Conservation (phyloP, 192 early-diverging fungal species). For the Paraglomus occultum region DNA sequence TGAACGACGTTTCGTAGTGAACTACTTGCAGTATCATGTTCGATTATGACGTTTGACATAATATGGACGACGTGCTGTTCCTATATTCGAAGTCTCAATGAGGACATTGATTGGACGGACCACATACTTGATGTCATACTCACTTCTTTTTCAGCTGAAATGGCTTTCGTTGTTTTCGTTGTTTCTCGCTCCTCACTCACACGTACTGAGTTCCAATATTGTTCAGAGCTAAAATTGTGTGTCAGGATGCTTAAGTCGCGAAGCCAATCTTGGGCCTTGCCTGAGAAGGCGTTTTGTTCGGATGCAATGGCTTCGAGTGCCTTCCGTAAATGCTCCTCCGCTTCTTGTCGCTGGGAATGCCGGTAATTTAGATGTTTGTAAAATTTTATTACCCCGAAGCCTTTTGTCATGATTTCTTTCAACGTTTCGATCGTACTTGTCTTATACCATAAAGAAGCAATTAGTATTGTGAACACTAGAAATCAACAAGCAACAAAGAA, state of each 20-base stretch:
- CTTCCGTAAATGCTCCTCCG: conserved; percentile 2
- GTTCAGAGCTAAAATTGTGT: conserved; percentile 8
- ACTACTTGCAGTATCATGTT: conserved; percentile 6
- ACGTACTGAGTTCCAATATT: conserved; percentile 10
- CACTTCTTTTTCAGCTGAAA: no score
- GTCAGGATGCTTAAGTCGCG: conserved; percentile 5
- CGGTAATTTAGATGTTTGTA: conserved; percentile 11
- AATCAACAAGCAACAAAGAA: no score
- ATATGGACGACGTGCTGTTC: conserved; percentile 3
- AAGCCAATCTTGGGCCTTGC: conserved; percentile 11
- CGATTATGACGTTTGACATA: conserved; percentile 1
- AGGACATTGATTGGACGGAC: background rate
- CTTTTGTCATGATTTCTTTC: conserved; percentile 2
- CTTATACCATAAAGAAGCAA: no score
- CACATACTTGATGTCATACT: conserved; percentile 4
- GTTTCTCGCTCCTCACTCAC: conserved; percentile 17
- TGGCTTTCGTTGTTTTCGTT: background rate
- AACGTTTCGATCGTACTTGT: no score
- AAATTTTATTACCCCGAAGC: conserved; percentile 3
- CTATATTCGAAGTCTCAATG: conserved; percentile 5
- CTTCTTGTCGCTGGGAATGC: conserved; percentile 5
- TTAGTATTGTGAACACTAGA: no score
- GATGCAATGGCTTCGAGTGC: conserved; percentile 20
- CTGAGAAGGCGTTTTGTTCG: conserved; percentile 11
- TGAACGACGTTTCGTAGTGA: background rate